A percentile compares a stretch with the other conserved stretches of the same genome.
Evolutionary conservation across 2,329 filamentous ascomycete species (phyloP).

Genomic region (Arthrobotrys sinensis): DNA sequence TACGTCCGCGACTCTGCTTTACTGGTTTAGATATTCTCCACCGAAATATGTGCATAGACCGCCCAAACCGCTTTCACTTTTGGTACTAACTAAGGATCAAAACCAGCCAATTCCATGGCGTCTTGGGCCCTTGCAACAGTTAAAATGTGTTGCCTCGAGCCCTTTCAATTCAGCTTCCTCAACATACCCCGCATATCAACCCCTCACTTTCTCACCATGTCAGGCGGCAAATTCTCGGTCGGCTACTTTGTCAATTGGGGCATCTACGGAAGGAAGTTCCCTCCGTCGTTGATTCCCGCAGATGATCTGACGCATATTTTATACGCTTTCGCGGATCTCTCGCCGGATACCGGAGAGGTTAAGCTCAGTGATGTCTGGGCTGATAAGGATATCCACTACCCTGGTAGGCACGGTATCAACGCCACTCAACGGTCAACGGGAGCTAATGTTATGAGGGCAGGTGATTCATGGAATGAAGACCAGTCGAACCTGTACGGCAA

Average conservation of each 20-base stretch:
- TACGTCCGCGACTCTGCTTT: too few species aligned
- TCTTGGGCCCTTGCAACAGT: too few species aligned
- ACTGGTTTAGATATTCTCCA: too few species aligned
- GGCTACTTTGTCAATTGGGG: slow-evolving; percentile 70
- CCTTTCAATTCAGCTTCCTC: neutral
- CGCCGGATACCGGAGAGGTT: slow-evolving; percentile 30
- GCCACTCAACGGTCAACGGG: neutral
- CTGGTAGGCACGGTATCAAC: neutral
- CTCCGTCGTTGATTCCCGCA: slow-evolving; percentile 84
- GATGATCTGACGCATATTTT: slow-evolving; percentile 89
- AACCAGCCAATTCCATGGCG: too few species aligned
- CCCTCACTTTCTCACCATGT: slow-evolving; percentile 13
- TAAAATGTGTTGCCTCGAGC: slow-evolving; percentile 17
- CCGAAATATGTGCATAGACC: too few species aligned
- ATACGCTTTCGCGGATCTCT: slow-evolving; percentile 70
- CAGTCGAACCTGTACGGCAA: slow-evolving; percentile 78
- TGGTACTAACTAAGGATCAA: too few species aligned
- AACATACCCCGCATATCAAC: slow-evolving; percentile 16
- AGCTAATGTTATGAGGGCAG: neutral
- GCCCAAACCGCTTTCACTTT: too few species aligned
- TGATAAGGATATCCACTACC: slow-evolving; percentile 39
- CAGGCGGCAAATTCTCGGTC: slow-evolving; percentile 33
- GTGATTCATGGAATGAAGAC: slow-evolving; percentile 64
- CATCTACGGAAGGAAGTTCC: slow-evolving; percentile 87
- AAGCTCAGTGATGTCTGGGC: slow-evolving; percentile 30